Conservation (phyloP, 768 basidiomycete genomes). For the Amanita jacksonii region DNA sequence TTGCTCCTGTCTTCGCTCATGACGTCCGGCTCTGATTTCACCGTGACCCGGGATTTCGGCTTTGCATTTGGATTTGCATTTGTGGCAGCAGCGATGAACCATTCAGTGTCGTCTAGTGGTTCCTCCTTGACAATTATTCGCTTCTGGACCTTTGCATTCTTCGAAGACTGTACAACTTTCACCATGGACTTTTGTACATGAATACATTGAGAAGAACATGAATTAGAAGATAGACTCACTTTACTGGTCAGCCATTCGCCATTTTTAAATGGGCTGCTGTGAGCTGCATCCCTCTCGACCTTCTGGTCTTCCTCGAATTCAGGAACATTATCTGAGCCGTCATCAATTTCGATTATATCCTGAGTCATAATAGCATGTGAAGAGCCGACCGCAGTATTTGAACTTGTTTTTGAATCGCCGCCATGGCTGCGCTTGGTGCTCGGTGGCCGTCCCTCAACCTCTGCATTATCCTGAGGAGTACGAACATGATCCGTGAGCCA, state of each 20-base stretch:
- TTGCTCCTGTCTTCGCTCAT: no score
- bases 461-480: slow-evolving; percentile 1
- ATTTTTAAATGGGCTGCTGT: not conserved
- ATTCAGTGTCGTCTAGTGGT: no score
- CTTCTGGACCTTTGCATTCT: no score
- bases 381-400: not conserved
- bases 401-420: not conserved
- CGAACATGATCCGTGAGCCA: not conserved
- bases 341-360: slow-evolving; percentile 2
- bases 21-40: no score
- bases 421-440: not conserved
- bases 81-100: no score
- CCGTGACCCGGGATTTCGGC: no score
- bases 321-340: not conserved
- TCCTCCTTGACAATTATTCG: no score
- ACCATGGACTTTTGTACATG: not conserved
- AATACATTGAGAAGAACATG: not conserved
- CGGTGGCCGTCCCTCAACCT: not conserved
- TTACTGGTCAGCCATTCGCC: not conserved
- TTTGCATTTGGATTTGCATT: no score
- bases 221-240: not conserved
- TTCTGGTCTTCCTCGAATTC: slow-evolving; percentile 3
- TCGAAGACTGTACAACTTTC: not conserved
- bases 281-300: not conserved
- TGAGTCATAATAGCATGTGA: not conserved